Base-by-base conservation (phyloP, 108 stramenopile genomes). In the Cylindrotheca closterium region DNA sequence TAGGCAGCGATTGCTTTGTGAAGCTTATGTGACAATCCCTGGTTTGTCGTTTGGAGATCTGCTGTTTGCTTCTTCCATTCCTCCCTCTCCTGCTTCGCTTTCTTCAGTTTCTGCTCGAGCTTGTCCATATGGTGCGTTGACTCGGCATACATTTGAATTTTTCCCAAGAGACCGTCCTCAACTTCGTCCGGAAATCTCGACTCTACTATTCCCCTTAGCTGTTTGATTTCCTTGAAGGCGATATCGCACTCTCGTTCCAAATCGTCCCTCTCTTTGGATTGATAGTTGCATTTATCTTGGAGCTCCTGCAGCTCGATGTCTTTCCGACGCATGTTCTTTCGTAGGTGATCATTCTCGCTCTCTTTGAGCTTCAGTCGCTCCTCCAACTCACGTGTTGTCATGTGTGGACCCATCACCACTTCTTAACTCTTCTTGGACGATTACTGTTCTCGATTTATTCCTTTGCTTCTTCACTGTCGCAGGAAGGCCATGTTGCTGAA, bases 351-450 rank as follows among this genome's bases (percentile, higher is more conserved):
- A 15, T 42, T 42, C 37, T 42, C 37, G 10, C 37, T 15, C 7
- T 42, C 37, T 42, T 42, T 42, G 37, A 42, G 37, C 37, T 42
- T 42, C 37, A 42, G 37, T 42, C 37, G 37, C 37, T 42, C 37
- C 15, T 42, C 37, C 37, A 42, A 42, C 15, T 42, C 37, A 10
- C 37, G 7, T 42, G 15, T 42, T 42, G 37, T 42, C n/a, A n/a
- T n/a, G n/a, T n/a, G n/a, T n/a, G n/a, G n/a, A n/a, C n/a, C n/a
- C n/a, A n/a, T n/a, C n/a, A n/a, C n/a, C n/a, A n/a, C n/a, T n/a
- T n/a, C n/a, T n/a, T n/a, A n/a, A n/a, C n/a, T n/a, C n/a, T n/a
- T n/a, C n/a, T n/a, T n/a, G n/a, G n/a, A n/a, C n/a, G n/a, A n/a
- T n/a, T n/a, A n/a, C n/a, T n/a, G n/a, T n/a, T n/a, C n/a, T n/a